Base-by-base conservation (phyloP, 2,329 filamentous ascomycete species). In the Aspergillus eucalypticola region DNA sequence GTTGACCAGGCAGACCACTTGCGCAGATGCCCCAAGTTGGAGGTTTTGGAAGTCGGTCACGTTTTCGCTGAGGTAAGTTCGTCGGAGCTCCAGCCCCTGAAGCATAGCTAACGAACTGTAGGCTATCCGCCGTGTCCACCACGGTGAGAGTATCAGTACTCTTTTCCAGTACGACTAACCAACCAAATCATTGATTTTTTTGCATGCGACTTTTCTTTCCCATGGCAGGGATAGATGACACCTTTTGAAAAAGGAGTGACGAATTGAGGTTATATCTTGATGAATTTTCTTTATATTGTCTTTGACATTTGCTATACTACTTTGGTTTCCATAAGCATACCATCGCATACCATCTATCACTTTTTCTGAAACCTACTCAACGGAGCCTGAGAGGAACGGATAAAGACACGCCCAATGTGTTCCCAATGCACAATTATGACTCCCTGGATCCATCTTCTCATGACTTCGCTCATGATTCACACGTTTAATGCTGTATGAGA, bases 101-200 rank as follows among this genome's bases (percentile, higher is more conserved):
- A 59, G 64, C 61, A 69, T 71, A 62, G 59, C 71, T 75, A 64
- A 75, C 60, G 49, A 44, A n/a, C 60, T 67, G 17, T 59, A 88
- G 86, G 87, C 95, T 54, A 97, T 98, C 69, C 90, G 95, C 64
- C 88, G 95, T 64, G 94, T 98, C 60, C 95, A 99, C 78, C 93
- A 98, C 76, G 95, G 95, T 71, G 95, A 99, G 81, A 96, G 92
- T 72, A 96, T 99, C 79, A 96, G 92, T 75, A 91, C 95, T 62
- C 84, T 99, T 54, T 99, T 99, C 78, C 89, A 92, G 74, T 90
- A 91, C 77, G 89, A 91, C 74, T 92, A 75, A 62, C 50, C 54
- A 50, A 25, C 50, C 56, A 50, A 19, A 13, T 50, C 21, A 21
- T 52, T 39, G 49, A 48, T 58, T 48, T 38, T 44, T 57, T 58